Base-by-base conservation (phyloP, 306 rosid species). In the Ormosia semicastrata region DNA sequence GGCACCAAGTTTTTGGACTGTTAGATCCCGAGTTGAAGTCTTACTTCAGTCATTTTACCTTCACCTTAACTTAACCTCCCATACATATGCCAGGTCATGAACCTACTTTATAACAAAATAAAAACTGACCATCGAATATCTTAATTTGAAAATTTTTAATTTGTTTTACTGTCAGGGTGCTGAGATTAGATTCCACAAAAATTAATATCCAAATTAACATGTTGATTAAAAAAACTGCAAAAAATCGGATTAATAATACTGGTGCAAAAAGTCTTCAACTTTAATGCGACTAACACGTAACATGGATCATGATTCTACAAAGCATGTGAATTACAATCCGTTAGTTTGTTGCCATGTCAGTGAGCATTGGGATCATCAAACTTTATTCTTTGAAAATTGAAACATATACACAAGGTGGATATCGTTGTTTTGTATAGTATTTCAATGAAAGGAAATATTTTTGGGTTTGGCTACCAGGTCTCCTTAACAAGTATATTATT, bases 311-410 rank as follows among this genome's bases (percentile, higher is more conserved):
- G 80, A 76, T 60, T 81, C 74, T 50, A 18, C 56, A 59, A 0
- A 9, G 9, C 87, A 84, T 43, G 87, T 84, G 84, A 41, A 57
- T 4, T 59, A 58, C 81, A 67, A 59, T 39, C 39, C 78, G 73
- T 15, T 79, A 74, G 84, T 64, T n/a, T 15, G 17, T n/a, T n/a
- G 3, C 10, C 53, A 30, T 15, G 40, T 14, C 9, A 41, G 34
- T 52, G 30, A 6, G 7, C 83, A 18, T 63, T 7, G 68, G 62
- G 66, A 77, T 65, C 70, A 74, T 57, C 10, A 56, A 66, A 11
- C 17, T 41, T 17, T 65, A 13, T 41, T 33, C 13, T 50, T 80
- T 59, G 11, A 33, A 58, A 58, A 44, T 40, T 44, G 37, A 10
- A 49, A 33, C 46, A 57, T 32, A 37, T 47, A 62, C 58, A 29